These are phyloP conservation scores for Citrus unshiu DNA, from an alignment of 345 rosid genomes.

Conservation along the genomic window DNA sequence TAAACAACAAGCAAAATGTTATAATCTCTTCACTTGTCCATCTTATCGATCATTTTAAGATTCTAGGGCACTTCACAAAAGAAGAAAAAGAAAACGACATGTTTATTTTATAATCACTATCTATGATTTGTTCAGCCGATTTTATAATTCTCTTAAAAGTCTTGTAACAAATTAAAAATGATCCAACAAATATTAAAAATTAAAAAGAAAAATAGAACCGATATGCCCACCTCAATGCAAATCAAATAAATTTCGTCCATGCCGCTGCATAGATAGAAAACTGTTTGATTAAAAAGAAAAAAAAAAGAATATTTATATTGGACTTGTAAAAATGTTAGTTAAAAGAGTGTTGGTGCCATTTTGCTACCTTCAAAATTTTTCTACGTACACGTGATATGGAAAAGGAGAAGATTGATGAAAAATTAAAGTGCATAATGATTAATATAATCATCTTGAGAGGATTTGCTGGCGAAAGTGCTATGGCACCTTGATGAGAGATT, in stretches of 20 bases:
- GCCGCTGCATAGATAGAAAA: too few species aligned
- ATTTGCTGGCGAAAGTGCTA: slow-evolving; percentile 10
- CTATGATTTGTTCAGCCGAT: background rate
- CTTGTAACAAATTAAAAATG: too few species aligned
- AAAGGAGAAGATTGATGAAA: background rate
- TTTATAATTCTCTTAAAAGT: too few species aligned
- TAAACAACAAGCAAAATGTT: background rate
- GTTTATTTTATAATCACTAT: background rate
- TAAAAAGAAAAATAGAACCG: too few species aligned
- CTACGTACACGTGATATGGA: background rate
- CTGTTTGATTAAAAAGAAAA: too few species aligned
- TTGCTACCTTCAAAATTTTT: background rate
- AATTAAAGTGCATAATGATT: background rate
- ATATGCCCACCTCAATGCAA: too few species aligned
- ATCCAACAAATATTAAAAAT: too few species aligned
- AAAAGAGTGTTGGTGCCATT: background rate
- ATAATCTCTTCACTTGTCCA: background rate
- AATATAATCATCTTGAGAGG: background rate
- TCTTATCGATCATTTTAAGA: too few species aligned
- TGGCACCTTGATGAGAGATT: slow-evolving; percentile 13
- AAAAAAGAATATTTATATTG: too few species aligned
- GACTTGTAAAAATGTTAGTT: background rate
- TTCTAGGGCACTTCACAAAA: too few species aligned
- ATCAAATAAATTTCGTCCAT: too few species aligned
- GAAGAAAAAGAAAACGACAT: too few species aligned